Evolutionary conservation across 345 rosid genomes (phyloP).

Genomic region (Microthlaspi erraticum): DNA sequence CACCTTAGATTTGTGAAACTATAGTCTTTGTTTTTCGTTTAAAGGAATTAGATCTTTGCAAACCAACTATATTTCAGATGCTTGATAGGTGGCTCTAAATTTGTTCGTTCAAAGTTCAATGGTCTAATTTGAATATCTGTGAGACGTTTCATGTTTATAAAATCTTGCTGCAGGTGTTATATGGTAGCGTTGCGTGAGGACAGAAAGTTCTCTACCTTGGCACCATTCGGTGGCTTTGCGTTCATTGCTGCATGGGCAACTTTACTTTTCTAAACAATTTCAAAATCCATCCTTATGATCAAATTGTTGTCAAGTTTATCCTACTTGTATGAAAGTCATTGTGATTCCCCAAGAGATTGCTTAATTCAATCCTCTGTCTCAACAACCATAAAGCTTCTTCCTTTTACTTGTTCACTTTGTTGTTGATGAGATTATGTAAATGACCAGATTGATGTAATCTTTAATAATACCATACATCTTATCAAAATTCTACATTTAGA

Average conservation of each 20-base stretch:
- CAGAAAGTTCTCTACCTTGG: conserved; percentile 71
- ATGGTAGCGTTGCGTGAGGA: conserved; percentile 83
- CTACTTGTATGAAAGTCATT: conserved; percentile 6
- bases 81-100: conserved; percentile 2
- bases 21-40: background rate
- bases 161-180: conserved; percentile 65
- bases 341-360: conserved; percentile 7
- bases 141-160: conserved; percentile 2
- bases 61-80: conserved; percentile 3
- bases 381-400: background rate
- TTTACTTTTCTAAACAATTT: conserved; percentile 62
- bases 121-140: conserved; percentile 10
- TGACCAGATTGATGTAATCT: background rate
- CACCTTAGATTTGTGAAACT: background rate
- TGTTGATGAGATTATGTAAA: background rate
- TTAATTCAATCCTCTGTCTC: background rate
- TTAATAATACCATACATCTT: background rate
- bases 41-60: background rate
- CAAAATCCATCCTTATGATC: conserved; percentile 10
- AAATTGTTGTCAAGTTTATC: conserved; percentile 6
- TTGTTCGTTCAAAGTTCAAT: background rate
- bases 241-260: conserved; percentile 87
- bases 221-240: conserved; percentile 92
- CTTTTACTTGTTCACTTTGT: conserved; percentile 5
- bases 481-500: background rate